phyloP scores from a whole-genome alignment of 768 basidiomycete genomes.

The Boletus rubroflammeus region DNA sequence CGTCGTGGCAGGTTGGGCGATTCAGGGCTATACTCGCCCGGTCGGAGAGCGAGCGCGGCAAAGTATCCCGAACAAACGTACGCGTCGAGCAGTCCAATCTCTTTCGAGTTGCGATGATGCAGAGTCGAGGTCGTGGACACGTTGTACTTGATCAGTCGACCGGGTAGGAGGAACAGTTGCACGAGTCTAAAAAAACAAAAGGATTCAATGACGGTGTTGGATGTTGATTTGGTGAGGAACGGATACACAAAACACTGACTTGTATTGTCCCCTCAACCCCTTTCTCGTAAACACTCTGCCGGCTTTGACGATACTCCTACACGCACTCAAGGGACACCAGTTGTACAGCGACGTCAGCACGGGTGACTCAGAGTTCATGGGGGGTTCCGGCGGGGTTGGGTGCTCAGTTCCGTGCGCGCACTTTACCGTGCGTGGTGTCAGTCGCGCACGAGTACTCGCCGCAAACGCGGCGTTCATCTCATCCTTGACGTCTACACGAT shows the following conservation, averaged over 20 bases:
- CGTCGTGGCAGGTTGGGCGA: conserved; percentile 56
- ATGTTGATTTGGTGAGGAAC: too few relatives aligned
- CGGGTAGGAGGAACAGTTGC: conserved; percentile 71
- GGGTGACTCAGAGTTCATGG: conserved; percentile 51
- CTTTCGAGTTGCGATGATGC: conserved; percentile 51
- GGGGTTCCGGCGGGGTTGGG: conserved; percentile 47
- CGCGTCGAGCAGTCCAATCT: conserved; percentile 63
- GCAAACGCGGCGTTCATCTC: conserved; percentile 76
- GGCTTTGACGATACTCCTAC: conserved; percentile 67
- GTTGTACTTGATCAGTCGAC: conserved; percentile 69
- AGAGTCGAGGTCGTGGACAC: conserved; percentile 57
- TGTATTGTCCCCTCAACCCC: conserved; percentile 72
- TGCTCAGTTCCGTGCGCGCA: conserved; percentile 34
- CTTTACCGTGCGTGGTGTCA: conserved; percentile 50
- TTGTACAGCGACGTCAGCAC: conserved; percentile 69
- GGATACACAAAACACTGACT: conserved; percentile 43
- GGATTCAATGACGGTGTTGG: not conserved
- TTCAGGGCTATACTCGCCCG: conserved; percentile 60
- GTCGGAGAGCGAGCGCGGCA: conserved; percentile 61
- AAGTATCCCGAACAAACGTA: conserved; percentile 88
- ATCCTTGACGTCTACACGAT: conserved; percentile 68
- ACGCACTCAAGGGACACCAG: conserved; percentile 83
- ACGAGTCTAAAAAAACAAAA: conserved; percentile 50
- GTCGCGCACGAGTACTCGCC: conserved; percentile 45
- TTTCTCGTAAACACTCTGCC: conserved; percentile 72